Evolutionary conservation across 768 basidiomycete species (phyloP), one percentile per base, ranked within the genome.

Genomic region (Lentinula raphanica): DNA sequence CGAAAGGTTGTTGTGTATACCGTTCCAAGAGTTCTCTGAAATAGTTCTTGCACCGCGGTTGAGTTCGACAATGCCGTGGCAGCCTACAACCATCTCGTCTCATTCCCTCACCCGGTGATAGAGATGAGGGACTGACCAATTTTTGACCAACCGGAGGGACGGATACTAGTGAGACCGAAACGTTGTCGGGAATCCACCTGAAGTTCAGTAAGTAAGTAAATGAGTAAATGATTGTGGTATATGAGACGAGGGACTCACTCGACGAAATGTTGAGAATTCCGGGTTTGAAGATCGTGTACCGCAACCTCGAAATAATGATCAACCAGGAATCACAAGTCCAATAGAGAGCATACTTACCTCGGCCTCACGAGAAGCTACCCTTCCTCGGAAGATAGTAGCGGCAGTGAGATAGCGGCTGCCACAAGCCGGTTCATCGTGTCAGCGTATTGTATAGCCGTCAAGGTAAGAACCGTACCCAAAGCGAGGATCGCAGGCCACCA

Each of bases 181-280:
- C 87, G 61, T 94, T 93, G 70, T 93, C 92, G 6, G 92, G 92
- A 63, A 94, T 92, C 92, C 92, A 92, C 64, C 88, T 90, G 56
- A 27, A n/a, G 9, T 17, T 31, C 17, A 12, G n/a, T 25, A 23
- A 17, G 5, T 4, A 8, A 17, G 9, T 44, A 36, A n/a, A 29
- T 13, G 1, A 27, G 17, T 21, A 5, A 8, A 13, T 19, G n/a
- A 5, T 12, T n/a, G 17, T 15, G 39, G 19, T 25, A 32, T 32
- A 38, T 8, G 73, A n/a, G n/a, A n/a, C n/a, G n/a, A n/a, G n/a
- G n/a, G n/a, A n/a, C 85, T 59, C 69, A 92, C 88, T 94, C 91
- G 17, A 93, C 91, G 62, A 94, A 94, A 39, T 82, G 79, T 51
- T 74, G 69, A 4, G 89, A 88, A 62, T 90, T 86, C 72, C 85